Evolutionary conservation across 1,284 basidiomycete species (phyloP).

Genomic region (Leccinum pachyderme): DNA sequence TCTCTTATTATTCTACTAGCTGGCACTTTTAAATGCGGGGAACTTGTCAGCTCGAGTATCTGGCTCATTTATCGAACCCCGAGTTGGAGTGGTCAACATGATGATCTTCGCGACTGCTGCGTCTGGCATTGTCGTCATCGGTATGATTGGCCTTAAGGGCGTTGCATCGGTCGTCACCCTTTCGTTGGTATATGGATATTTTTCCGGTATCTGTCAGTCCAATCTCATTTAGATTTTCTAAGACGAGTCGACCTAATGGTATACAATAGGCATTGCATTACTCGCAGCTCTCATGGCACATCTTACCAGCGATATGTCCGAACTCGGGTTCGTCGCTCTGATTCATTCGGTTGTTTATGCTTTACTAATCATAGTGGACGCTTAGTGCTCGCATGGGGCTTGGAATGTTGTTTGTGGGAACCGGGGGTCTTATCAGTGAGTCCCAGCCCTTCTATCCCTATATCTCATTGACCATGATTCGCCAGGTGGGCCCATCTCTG

Average conservation of each 20-base stretch:
- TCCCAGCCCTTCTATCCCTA: not conserved
- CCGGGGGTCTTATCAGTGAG: not conserved
- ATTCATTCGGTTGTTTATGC: not conserved
- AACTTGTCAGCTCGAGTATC: not conserved
- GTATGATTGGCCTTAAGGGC: not conserved
- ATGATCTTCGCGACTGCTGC: not conserved
- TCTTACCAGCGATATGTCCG: not conserved
- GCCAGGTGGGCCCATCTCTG: not conserved
- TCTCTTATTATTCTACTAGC: not conserved
- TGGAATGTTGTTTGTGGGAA: not conserved
- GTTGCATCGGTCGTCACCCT: not conserved
- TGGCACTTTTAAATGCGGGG: not conserved
- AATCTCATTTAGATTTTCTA: not conserved
- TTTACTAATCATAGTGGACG: not conserved
- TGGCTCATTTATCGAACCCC: not conserved
- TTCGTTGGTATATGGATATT: not conserved
- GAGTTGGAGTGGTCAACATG: not conserved
- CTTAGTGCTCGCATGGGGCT: not conserved
- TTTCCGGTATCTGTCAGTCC: not conserved
- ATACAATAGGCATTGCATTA: not conserved
- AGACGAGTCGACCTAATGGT: not conserved
- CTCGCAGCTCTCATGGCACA: not conserved
- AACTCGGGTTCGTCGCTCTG: not conserved
- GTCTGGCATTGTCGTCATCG: not conserved
- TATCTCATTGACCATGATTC: not conserved